phyloP scores from a whole-genome alignment of 2,329 filamentous ascomycete species.

The Colletotrichum australisinense region DNA sequence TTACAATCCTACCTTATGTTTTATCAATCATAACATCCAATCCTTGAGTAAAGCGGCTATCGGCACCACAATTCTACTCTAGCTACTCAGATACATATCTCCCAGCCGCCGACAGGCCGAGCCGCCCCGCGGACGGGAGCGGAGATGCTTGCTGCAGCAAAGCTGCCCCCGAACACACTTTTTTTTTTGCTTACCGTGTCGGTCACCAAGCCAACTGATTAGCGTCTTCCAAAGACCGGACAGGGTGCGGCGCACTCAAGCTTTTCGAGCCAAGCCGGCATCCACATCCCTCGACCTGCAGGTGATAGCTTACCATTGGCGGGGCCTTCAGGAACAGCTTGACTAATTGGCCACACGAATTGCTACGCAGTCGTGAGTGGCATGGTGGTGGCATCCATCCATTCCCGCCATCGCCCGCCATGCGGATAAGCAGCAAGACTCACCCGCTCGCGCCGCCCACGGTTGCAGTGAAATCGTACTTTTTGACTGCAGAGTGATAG shows the following conservation, averaged over 20 bases:
- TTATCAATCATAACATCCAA: not conserved
- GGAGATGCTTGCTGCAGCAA: not conserved
- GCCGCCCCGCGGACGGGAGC: conserved; percentile 4
- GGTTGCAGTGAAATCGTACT: not conserved
- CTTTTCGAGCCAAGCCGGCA: conserved; percentile 29
- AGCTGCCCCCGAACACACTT: not conserved
- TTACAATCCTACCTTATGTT: not conserved
- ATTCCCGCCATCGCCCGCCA: not conserved
- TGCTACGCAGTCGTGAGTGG: not conserved
- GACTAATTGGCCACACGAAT: conserved; percentile 22
- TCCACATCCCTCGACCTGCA: conserved; percentile 24
- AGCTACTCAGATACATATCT: not conserved
- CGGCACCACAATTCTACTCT: conserved; percentile 1
- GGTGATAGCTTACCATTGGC: conserved; percentile 25
- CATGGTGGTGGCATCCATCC: not conserved
- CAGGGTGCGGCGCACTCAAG: conserved; percentile 29
- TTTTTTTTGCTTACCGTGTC: not conserved
- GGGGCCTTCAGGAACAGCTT: conserved; percentile 1
- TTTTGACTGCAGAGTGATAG: not conserved
- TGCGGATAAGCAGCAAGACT: not conserved
- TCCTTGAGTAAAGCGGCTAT: conserved; percentile 3
- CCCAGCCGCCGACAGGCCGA: conserved; percentile 7
- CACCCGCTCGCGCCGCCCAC: not conserved
- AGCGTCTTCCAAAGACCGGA: not conserved
- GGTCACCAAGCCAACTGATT: not conserved